Conservation (phyloP, 2,329 filamentous ascomycete species). For the Metarhizium anisopliae region DNA sequence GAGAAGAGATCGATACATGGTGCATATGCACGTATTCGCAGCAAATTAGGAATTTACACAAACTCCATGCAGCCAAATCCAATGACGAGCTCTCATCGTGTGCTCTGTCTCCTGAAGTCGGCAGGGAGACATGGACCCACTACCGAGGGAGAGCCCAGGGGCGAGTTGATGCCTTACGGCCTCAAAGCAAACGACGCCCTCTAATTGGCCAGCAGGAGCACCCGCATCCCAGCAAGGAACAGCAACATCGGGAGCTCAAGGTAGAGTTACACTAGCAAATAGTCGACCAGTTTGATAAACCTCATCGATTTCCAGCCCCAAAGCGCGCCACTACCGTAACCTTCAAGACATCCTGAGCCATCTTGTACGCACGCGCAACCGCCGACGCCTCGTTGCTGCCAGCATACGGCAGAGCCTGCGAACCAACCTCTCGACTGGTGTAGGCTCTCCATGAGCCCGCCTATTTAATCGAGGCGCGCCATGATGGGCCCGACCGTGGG, state of each 20-base stretch:
- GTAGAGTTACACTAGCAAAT: background rate
- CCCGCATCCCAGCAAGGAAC: slow-evolving; percentile 4
- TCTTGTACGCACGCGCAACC: background rate
- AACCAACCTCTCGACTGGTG: slow-evolving; percentile 12
- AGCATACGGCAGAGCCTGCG: slow-evolving; percentile 8
- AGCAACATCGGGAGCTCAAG: slow-evolving; percentile 12
- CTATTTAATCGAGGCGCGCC: slow-evolving; percentile 26
- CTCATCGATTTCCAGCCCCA: background rate
- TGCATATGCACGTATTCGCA: no score
- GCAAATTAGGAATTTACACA: no score
- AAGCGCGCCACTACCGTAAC: background rate
- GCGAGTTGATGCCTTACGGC: slow-evolving; percentile 26
- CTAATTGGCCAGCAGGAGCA: slow-evolving; percentile 20
- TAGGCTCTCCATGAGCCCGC: slow-evolving; percentile 28
- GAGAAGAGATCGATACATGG: no score
- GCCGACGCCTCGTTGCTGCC: background rate
- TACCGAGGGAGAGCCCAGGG: slow-evolving; percentile 1
- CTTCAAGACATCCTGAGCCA: background rate
- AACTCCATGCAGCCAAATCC: no score
- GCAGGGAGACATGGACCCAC: no score
- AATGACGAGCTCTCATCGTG: no score
- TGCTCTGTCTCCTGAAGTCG: no score
- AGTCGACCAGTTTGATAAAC: slow-evolving; percentile 4
- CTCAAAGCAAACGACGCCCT: slow-evolving; percentile 15
- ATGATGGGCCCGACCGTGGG: slow-evolving; percentile 34